Conservation (phyloP, 2,329 filamentous ascomycete species). For the Monosporascus sp. region DNA sequence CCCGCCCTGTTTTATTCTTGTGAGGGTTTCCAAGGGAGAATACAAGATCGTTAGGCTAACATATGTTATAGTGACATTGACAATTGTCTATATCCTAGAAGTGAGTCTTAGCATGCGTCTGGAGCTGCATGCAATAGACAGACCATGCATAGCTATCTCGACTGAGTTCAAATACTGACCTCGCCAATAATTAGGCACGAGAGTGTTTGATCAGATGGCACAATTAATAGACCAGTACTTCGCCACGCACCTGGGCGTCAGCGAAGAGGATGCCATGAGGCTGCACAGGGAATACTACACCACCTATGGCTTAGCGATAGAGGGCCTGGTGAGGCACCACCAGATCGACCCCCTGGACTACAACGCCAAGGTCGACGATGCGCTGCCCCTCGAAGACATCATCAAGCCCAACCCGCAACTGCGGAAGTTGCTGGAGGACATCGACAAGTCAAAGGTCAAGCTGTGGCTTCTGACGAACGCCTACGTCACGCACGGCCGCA, state of each 20-base stretch:
- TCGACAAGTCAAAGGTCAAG: constrained; percentile 78
- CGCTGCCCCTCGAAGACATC: constrained; percentile 77
- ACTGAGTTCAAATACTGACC: too few relatives aligned
- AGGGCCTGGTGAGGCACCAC: constrained; percentile 89
- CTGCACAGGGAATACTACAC: constrained; percentile 91
- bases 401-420: constrained; percentile 74
- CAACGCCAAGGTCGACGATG: constrained; percentile 91
- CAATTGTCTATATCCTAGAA: constrained; percentile 92
- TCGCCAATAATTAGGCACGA: constrained; percentile 46
- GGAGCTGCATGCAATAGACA: too few relatives aligned
- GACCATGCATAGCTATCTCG: too few relatives aligned
- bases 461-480: constrained; percentile 97
- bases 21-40: constrained; percentile 18
- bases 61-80: constrained; percentile 84
- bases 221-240: constrained; percentile 67
- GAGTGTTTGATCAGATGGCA: constrained; percentile 85
- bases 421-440: constrained; percentile 69
- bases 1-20: constrained; percentile 39
- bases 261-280: constrained; percentile 70
- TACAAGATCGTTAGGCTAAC: constrained; percentile 12
- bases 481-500: constrained; percentile 78
- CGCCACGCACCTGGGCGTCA: constrained; percentile 64
- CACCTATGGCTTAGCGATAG: constrained; percentile 94
- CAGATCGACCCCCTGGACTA: constrained; percentile 93
- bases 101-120: constrained; percentile 38